Conservation (phyloP, 768 basidiomycete genomes). For the Guyanaporus albipodus region DNA sequence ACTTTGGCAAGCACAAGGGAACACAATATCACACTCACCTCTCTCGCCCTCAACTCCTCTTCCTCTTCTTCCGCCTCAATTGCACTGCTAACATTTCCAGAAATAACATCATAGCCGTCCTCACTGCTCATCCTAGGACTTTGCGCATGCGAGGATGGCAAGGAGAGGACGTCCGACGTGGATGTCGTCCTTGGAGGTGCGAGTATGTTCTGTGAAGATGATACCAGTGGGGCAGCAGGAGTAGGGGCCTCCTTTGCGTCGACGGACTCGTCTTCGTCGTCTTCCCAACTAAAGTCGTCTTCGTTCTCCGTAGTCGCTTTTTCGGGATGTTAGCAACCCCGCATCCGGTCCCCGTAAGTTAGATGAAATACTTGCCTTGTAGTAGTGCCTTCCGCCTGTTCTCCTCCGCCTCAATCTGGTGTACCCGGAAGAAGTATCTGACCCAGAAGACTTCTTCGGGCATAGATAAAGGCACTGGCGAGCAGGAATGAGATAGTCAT, state of each 20-base stretch:
- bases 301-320: constrained; percentile 65
- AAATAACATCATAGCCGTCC: constrained; percentile 65
- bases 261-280: constrained; percentile 72
- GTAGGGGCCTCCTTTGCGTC: constrained; percentile 6
- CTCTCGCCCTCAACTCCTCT: too few relatives aligned
- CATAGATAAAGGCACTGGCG: constrained; percentile 67
- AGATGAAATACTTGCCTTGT: constrained; percentile 45
- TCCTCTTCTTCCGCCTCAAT: constrained; percentile 34
- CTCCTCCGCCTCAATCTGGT: constrained; percentile 79
- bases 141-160: constrained; percentile 33
- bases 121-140: constrained; percentile 58
- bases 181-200: constrained; percentile 21
- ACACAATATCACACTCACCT: too few relatives aligned
- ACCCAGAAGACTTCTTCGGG: constrained; percentile 73
- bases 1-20: too few relatives aligned
- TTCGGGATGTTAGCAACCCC: constrained; percentile 5
- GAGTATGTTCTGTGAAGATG: constrained; percentile 25
- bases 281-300: constrained; percentile 92
- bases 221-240: constrained; percentile 12
- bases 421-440: constrained; percentile 84
- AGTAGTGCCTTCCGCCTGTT: constrained; percentile 74
- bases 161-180: constrained; percentile 17
- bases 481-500: constrained; percentile 3
- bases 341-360: background rate
- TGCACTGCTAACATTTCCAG: constrained; percentile 46